Base-by-base conservation (phyloP, 345 rosid genomes). In the Moricandia moricandioides region DNA sequence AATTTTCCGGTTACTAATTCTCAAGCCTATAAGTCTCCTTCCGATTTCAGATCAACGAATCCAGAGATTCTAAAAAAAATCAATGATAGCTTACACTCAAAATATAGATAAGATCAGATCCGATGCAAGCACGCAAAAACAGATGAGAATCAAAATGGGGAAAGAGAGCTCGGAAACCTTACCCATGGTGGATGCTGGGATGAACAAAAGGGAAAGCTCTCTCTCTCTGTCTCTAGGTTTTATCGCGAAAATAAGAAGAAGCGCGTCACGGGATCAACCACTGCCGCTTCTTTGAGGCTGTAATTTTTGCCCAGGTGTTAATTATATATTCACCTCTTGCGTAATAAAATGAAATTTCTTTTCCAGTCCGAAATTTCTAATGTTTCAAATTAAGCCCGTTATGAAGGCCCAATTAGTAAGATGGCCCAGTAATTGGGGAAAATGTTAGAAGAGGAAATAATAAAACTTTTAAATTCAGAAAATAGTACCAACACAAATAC, bases 211-310 rank as follows among this genome's bases (percentile, higher is more conserved):
- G 29, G 37, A 18, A 21, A 31, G 65, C 18, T 43, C 65, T 37
- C 40, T 8, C 40, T 35, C 40, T 35, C n/a, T n/a, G n/a, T n/a
- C 63, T 62, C 75, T 69, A 76, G 74, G 79, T 76, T 76, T 69
- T 75, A 29, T 70, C 71, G 55, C 49, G 27, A 54, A 10, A 13
- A 9, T 8, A 33, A 34, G 39, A 37, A 9, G 43, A 39, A 39
- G 79, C 67, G 72, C 72, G 71, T 71, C 6, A 45, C 65, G 24
- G 58, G 64, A 62, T 69, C 73, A 69, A 60, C 73, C 51, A 75
- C 35, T 61, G 75, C 59, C 63, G 56, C 68, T 68, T 31, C 73
- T 49, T 12, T 1, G 69, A 61, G 63, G 43, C 69, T 62, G 16
- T 51, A 27, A 35, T 7, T 59, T 59, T 56, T 17, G 39, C 54